A percentile compares a stretch with the other conserved stretches of the same genome.
Evolutionary conservation across 768 basidiomycete species (phyloP).

Genomic region (Rubroboletus satanas): DNA sequence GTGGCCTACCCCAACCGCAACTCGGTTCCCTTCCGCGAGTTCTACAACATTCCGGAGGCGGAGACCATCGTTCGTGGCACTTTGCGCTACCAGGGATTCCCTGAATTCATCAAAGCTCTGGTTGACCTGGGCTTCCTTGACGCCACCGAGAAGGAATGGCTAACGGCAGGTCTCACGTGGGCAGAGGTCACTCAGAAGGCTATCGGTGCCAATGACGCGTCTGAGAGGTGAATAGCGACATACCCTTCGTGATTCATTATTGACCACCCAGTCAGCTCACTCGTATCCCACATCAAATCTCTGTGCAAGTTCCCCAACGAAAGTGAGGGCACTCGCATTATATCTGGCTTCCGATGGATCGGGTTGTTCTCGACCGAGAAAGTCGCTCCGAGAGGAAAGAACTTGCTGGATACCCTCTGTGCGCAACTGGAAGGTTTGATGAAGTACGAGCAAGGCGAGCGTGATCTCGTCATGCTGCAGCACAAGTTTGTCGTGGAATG

Average conservation of each 20-base stretch:
- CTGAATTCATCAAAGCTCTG: constrained; percentile 84
- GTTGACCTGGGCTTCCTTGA: constrained; percentile 88
- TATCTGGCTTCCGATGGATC: constrained; percentile 90
- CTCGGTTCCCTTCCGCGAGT: constrained; percentile 85
- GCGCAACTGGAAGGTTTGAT: constrained; percentile 86
- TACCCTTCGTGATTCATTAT: background rate
- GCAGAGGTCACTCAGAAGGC: constrained; percentile 76
- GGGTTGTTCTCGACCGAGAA: constrained; percentile 80
- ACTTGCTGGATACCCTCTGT: constrained; percentile 92
- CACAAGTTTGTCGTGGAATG: constrained; percentile 95
- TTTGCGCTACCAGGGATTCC: constrained; percentile 94
- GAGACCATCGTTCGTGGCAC: constrained; percentile 92
- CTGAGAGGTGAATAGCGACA: constrained; percentile 54
- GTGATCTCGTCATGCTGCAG: constrained; percentile 96
- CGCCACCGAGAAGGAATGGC: constrained; percentile 70
- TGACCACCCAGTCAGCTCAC: constrained; percentile 43
- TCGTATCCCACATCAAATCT: constrained; percentile 66
- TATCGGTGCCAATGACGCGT: constrained; percentile 59
- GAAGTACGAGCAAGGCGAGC: constrained; percentile 86
- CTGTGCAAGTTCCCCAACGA: constrained; percentile 71
- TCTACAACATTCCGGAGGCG: constrained; percentile 90
- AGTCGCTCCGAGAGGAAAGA: constrained; percentile 59
- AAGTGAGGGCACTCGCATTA: constrained; percentile 68
- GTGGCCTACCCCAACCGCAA: constrained; percentile 97
- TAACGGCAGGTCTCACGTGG: constrained; percentile 75